Conservation (phyloP, 164 flowering plant genomes). For the Amborella trichopoda region DNA sequence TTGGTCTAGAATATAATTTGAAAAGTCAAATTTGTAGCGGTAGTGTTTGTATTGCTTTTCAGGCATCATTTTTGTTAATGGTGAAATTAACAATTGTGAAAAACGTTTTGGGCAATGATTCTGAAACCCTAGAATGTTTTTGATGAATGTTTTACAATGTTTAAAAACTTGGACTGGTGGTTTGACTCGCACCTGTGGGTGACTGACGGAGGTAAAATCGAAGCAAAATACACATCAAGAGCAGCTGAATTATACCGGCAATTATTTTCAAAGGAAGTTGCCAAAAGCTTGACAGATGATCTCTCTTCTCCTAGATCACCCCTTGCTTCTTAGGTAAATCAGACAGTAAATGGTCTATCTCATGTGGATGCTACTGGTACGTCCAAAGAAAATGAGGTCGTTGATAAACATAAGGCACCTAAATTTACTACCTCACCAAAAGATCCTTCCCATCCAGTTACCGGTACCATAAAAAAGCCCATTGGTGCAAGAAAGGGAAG, state of each 20-base stretch:
- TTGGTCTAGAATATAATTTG: too few relatives aligned
- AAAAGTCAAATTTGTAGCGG: too few relatives aligned
- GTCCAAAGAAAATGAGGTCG: conserved; percentile 39
- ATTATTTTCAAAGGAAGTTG: conserved; percentile 86
- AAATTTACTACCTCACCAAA: conserved; percentile 39
- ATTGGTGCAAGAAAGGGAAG: conserved; percentile 74
- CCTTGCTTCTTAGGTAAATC: conserved; percentile 46
- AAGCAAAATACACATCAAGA: conserved; percentile 95
- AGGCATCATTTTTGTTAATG: too few relatives aligned
- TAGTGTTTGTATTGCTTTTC: too few relatives aligned
- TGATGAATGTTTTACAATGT: too few relatives aligned
- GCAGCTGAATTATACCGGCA: conserved; percentile 94
- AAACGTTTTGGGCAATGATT: too few relatives aligned
- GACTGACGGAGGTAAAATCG: conserved; percentile 97
- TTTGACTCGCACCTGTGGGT: too few relatives aligned
- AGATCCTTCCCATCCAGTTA: conserved; percentile 36
- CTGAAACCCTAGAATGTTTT: too few relatives aligned
- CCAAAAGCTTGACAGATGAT: conserved; percentile 69
- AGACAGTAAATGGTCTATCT: conserved; percentile 43
- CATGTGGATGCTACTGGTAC: conserved; percentile 33
- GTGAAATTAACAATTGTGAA: too few relatives aligned
- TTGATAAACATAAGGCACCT: conserved; percentile 29
- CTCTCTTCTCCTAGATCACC: conserved; percentile 63
- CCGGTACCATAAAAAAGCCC: too few relatives aligned
- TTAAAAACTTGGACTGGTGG: too few relatives aligned